phyloP scores from a whole-genome alignment of 441 rosid genomes.

The Pelargonium hybrid region DNA sequence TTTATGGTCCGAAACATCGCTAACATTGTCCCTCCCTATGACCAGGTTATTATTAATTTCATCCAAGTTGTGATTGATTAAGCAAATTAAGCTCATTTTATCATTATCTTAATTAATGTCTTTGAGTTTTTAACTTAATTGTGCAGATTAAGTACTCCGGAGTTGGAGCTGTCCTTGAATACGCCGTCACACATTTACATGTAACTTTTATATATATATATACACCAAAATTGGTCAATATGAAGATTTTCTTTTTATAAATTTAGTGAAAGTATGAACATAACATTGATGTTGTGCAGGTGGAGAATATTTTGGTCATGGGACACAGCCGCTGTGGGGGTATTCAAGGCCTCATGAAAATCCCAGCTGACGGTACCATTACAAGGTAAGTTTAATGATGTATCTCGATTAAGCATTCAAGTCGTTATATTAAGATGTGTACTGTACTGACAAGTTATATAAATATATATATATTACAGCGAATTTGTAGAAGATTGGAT shows the following conservation, averaged over 20 bases:
- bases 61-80: too few relatives aligned
- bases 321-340: conserved; percentile 97
- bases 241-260: too few relatives aligned
- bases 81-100: too few relatives aligned
- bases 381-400: too few relatives aligned
- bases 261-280: too few relatives aligned
- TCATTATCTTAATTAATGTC: neutral
- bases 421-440: too few relatives aligned
- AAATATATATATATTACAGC: conserved; percentile 37
- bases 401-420: too few relatives aligned
- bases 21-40: conserved; percentile 86
- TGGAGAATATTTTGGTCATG: conserved; percentile 73
- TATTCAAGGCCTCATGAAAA: conserved; percentile 77
- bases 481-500: conserved; percentile 89
- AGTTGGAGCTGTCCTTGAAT: conserved; percentile 90
- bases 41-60: too few relatives aligned
- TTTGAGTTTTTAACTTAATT: neutral
- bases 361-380: conserved; percentile 59
- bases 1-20: conserved; percentile 87
- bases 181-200: conserved; percentile 86
- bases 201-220: too few relatives aligned
- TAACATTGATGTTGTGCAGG: conserved; percentile 36
- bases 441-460: too few relatives aligned
- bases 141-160: conserved; percentile 72
- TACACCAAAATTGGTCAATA: too few relatives aligned